Conservation (phyloP, 768 basidiomycete genomes). For the Tricholoma matsutake region DNA sequence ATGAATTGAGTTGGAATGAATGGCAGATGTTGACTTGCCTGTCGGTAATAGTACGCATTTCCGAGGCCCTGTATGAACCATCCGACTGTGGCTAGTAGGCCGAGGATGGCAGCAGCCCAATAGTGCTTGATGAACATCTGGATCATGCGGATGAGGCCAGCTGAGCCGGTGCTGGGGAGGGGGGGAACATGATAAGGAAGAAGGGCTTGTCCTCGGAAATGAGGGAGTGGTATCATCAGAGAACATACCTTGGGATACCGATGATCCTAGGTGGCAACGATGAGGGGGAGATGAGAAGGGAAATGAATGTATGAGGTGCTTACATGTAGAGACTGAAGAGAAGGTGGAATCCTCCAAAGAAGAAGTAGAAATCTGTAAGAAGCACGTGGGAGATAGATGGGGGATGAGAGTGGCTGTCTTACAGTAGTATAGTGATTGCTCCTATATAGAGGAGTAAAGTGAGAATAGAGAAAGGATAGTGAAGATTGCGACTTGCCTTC, state of each 20-base stretch:
- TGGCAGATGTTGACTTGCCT: constrained; percentile 43
- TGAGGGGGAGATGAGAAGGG: constrained; percentile 24
- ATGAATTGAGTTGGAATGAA: constrained; percentile 7
- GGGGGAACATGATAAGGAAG: constrained; percentile 4
- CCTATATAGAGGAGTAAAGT: constrained; percentile 47
- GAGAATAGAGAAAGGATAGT: constrained; percentile 13
- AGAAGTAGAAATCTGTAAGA: constrained; percentile 85
- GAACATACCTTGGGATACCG: constrained; percentile 77
- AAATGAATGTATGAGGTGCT: constrained; percentile 27
- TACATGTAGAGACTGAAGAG: constrained; percentile 91
- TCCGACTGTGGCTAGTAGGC: constrained; percentile 76
- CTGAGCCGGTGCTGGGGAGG: constrained; percentile 76
- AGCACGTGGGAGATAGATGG: constrained; percentile 26
- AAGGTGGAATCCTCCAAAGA: constrained; percentile 95
- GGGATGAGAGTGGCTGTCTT: constrained; percentile 32
- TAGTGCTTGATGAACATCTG: constrained; percentile 68
- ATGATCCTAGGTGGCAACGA: constrained; percentile 65
- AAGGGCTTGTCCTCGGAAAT: constrained; percentile 35
- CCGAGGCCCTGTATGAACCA: constrained; percentile 87
- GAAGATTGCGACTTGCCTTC: constrained; percentile 58
- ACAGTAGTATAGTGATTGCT: constrained; percentile 94
- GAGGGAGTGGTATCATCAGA: not conserved
- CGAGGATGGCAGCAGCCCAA: constrained; percentile 79
- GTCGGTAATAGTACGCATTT: constrained; percentile 75
- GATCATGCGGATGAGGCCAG: constrained; percentile 92